Evolutionary conservation across 495 filamentous ascomycete genomes (phyloP), one percentile per base, ranked within the genome.

Genomic region (Talaromyces thailandensis): DNA sequence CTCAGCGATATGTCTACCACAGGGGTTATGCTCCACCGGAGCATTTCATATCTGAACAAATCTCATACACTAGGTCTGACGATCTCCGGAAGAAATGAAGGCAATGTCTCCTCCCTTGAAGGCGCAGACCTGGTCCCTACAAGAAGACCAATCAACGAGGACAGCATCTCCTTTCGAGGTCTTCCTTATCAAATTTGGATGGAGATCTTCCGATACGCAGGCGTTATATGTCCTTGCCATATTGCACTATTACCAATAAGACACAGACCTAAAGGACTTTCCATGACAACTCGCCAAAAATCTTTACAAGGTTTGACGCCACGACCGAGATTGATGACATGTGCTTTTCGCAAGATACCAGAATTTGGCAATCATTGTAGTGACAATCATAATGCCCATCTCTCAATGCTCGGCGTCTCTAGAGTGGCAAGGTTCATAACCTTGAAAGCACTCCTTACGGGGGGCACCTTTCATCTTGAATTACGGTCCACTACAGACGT

Each of bases 101-200:
- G 2, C 4, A 31, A 2, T 29, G 52, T 7, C 25, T 29, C 29
- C n/a, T 50, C 4, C 8, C 2, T 12, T 28, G 16, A 61, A 11
- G 12, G 14, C 16, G 3, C 26, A 23, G 37, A 52, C 1, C 11
- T 24, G 37, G 43, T 35, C 26, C 5, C 43, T 4, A 7, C 0
- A 6, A 6, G 8, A 8, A n/a, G 18, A 2, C 25, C 24, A 16
- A 53, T 24, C 24, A 18, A 23, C 26, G 26, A 29, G 0, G 43
- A 31, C 5, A 51, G 7, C 25, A 21, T 31, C 24, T 51, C 24
- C 4, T 61, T 28, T 21, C 59, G 32, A 9, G 26, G 40, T 1
- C 58, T 61, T 2, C 58, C 58, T 18, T 61, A 18, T 18, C 16
- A 61, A 0, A 51, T 61, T 4, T 61, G 58, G 58, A 61, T 21